phyloP scores from a whole-genome alignment of 306 rosid species.

The Vachellia pachyceras region DNA sequence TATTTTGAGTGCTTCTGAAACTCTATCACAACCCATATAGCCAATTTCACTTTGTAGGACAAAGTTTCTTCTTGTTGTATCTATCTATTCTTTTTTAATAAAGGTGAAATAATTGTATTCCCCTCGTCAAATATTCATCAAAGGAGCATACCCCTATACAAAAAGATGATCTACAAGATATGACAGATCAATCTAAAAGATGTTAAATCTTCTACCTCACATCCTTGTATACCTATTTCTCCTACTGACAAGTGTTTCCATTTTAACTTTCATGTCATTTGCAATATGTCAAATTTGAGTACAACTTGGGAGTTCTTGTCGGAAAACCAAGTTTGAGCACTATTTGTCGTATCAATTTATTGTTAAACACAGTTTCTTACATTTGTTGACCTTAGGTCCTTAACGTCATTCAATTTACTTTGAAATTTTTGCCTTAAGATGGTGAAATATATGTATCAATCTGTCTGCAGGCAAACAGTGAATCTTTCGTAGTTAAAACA shows the following conservation, averaged over 20 bases:
- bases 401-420: background rate
- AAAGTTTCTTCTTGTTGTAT: background rate
- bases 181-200: background rate
- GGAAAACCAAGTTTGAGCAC: background rate
- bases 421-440: slow-evolving; percentile 23
- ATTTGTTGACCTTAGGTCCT: background rate
- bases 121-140: background rate
- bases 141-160: background rate
- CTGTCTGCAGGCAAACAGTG: slow-evolving; percentile 74
- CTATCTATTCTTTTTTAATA: background rate
- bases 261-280: background rate
- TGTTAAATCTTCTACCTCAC: background rate
- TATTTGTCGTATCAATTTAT: background rate
- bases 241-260: background rate
- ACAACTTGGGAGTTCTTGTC: background rate
- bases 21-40: background rate
- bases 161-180: background rate
- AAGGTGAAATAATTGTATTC: background rate
- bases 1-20: no score
- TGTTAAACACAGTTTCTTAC: background rate
- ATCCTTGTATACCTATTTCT: background rate
- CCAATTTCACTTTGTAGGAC: background rate
- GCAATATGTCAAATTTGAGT: background rate
- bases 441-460: slow-evolving; percentile 30
- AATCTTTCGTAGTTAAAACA: slow-evolving; percentile 81